Evolutionary conservation across 768 basidiomycete species (phyloP).

Genomic region (Lenzites betulinus): DNA sequence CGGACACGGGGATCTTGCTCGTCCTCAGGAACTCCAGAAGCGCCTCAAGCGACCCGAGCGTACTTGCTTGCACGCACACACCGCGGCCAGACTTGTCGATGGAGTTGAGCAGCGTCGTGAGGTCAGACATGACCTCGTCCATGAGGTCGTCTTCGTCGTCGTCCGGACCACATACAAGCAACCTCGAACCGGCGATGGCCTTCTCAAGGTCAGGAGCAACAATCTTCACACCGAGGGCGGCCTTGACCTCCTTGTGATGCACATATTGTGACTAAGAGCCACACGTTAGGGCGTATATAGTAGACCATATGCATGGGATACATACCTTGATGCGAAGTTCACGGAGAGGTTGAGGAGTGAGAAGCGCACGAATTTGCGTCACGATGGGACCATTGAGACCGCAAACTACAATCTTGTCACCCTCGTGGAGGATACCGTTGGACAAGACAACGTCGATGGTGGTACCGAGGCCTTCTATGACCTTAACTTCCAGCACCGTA

Average conservation of each 20-base stretch:
- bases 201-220: slow-evolving; percentile 95
- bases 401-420: slow-evolving; percentile 94
- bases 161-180: slow-evolving; percentile 91
- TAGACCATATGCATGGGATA: neutral
- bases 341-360: slow-evolving; percentile 95
- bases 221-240: slow-evolving; percentile 95
- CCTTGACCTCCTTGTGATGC: slow-evolving; percentile 96
- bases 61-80: slow-evolving; percentile 97
- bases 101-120: slow-evolving; percentile 83
- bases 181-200: slow-evolving; percentile 94
- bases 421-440: slow-evolving; percentile 89
- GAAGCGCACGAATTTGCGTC: slow-evolving; percentile 88
- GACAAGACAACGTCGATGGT: slow-evolving; percentile 96
- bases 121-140: slow-evolving; percentile 96
- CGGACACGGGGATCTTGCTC: slow-evolving; percentile 96
- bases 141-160: slow-evolving; percentile 95
- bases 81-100: slow-evolving; percentile 96
- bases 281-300: slow-evolving; percentile 3
- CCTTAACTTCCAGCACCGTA: slow-evolving; percentile 98
- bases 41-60: slow-evolving; percentile 95
- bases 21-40: slow-evolving; percentile 91
- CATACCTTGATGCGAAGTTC: slow-evolving; percentile 92
- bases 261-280: slow-evolving; percentile 82
- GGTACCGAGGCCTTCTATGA: slow-evolving; percentile 95
- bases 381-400: slow-evolving; percentile 97